phyloP scores from a whole-genome alignment of 2,329 filamentous ascomycete species.

The Trichocomaceae sp. region DNA sequence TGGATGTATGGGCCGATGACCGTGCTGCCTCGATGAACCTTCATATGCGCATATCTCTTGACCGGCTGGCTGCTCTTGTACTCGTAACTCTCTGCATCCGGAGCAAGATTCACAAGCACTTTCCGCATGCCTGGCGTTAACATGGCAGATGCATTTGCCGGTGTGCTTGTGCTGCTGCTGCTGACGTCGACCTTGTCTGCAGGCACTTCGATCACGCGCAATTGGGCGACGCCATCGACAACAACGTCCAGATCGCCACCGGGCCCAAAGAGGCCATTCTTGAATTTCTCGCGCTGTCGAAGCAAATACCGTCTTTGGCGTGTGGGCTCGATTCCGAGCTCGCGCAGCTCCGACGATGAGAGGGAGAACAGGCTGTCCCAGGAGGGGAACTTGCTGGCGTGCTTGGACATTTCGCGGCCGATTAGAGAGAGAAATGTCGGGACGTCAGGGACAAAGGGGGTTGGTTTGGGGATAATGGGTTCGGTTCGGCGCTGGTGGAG shows the following conservation, averaged over 20 bases:
- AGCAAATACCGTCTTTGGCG: constrained; percentile 77
- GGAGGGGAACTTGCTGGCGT: constrained; percentile 77
- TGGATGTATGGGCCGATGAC: constrained; percentile 71
- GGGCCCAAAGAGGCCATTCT: constrained; percentile 67
- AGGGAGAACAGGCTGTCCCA: constrained; percentile 89
- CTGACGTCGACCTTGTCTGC: constrained; percentile 27
- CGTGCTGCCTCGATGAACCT: constrained; percentile 59
- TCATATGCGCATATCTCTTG: constrained; percentile 57
- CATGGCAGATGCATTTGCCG: constrained; percentile 44
- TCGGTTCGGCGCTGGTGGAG: constrained; percentile 37
- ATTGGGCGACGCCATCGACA: constrained; percentile 52
- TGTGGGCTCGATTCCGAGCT: constrained; percentile 80
- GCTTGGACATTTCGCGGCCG: constrained; percentile 74
- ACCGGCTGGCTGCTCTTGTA: constrained; percentile 39
- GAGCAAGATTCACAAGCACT: constrained; percentile 55
- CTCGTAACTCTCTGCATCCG: constrained; percentile 51
- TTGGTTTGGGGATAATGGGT: constrained; percentile 59
- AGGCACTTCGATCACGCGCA: constrained; percentile 53
- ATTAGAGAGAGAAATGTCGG: constrained; percentile 83
- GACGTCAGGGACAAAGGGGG: constrained; percentile 78
- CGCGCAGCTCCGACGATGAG: constrained; percentile 67
- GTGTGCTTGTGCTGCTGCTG: constrained; percentile 19
- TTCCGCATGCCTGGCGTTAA: constrained; percentile 50
- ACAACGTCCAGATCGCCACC: constrained; percentile 78
- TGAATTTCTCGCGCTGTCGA: constrained; percentile 79